Base-by-base conservation (phyloP, 495 filamentous ascomycete species). In the Neurospora sp. region DNA sequence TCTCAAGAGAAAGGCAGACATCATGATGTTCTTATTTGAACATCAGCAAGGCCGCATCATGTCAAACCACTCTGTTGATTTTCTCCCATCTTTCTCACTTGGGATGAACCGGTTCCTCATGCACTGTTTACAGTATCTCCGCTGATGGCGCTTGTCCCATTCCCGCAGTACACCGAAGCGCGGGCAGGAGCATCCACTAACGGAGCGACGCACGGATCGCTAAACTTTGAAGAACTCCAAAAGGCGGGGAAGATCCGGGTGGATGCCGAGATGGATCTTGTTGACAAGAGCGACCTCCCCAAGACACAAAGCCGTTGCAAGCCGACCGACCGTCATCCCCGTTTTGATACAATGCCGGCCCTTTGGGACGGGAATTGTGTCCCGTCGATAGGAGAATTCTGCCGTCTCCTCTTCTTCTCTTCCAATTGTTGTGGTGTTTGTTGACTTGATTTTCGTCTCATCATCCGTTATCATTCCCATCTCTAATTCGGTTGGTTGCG, bases 291-390 rank as follows among this genome's bases (percentile, higher is more conserved):
- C n/a, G 44, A 48, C 22, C 46, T 27, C 46, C 73, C 46, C 73
- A 48, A 39, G 2, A 27, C 27, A 27, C 75, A 79, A 79, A 80
- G 78, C 78, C 78, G 78, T 69, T 69, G 78, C 75, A 80, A 80
- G 77, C 78, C 78, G 78, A 37, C 39, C 42, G 31, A 41, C 70
- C 77, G 68, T 74, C 69, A 74, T 74, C 35, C 35, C 71, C 72
- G 53, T 35, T 35, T 61, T 16, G 53, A 61, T 35, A 61, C 53
- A 61, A 61, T 61, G 53, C 27, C 53, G 53, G 27, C 18, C 14
- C 14, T 35, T 61, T 61, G 53, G 53, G 27, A 35, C 35, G 53
- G 53, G 27, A 35, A 31, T 61, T 61, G 53, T 61, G 22, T 61
- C 27, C 53, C 22, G 27, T 61, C 6, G 53, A 31, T 16, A 61